These are phyloP conservation scores for Paramecium octaurelia DNA, from an alignment of 73 alveolate genomes.

Conservation along the genomic window DNA sequence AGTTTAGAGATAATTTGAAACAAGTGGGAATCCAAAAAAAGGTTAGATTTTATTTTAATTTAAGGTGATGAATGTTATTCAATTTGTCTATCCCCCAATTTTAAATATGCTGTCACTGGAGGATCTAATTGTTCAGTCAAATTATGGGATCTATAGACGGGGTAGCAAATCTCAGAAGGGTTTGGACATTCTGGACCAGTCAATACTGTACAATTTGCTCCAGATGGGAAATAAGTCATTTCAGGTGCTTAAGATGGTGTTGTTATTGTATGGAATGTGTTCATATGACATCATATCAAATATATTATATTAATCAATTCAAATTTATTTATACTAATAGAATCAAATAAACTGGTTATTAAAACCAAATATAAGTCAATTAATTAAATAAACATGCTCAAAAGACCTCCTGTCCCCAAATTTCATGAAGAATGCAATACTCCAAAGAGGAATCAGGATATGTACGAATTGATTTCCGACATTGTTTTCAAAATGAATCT, in stretches of 20 bases:
- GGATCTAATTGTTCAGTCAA: conserved; percentile 79
- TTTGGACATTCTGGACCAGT: conserved; percentile 81
- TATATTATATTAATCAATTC: background rate
- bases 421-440: conserved; percentile 39
- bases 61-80: conserved; percentile 90
- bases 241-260: conserved; percentile 88
- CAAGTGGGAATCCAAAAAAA: conserved; percentile 76
- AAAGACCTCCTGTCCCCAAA: conserved; percentile 43
- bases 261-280: conserved; percentile 83
- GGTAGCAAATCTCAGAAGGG: conserved; percentile 73
- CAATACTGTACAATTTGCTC: conserved; percentile 73
- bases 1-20: conserved; percentile 74
- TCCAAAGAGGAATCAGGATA: background rate
- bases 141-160: conserved; percentile 76
- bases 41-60: conserved; percentile 40
- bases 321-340: background rate
- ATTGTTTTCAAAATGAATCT: background rate
- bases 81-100: conserved; percentile 76
- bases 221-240: conserved; percentile 81
- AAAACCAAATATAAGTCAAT: background rate
- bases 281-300: conserved; percentile 46
- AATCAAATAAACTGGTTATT: background rate
- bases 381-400: background rate
- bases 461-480: background rate
- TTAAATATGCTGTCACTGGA: conserved; percentile 88